Percentiles rank a stretch among this genome's conserved stretches.
Conservation (phyloP, 306 rosid genomes). For the Rosa chinensis region DNA sequence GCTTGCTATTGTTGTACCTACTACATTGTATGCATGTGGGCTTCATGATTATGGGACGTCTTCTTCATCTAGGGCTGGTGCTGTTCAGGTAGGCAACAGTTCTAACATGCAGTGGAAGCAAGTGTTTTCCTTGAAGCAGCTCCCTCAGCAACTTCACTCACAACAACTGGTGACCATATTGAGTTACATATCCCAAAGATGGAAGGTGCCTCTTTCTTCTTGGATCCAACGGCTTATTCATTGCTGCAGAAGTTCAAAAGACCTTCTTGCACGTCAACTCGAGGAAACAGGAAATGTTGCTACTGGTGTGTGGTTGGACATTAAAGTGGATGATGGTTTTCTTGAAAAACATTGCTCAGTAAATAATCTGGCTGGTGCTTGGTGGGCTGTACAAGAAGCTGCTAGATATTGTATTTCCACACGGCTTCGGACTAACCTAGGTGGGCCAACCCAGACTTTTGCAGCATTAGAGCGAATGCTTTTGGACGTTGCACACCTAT, state of each 20-base stretch:
- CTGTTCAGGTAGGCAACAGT: slow-evolving; percentile 40
- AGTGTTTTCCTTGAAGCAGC: slow-evolving; percentile 81
- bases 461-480: slow-evolving; percentile 96
- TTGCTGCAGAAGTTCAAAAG: slow-evolving; percentile 71
- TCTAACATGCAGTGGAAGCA: slow-evolving; percentile 89
- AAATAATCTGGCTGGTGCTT: slow-evolving; percentile 85
- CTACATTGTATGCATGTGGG: slow-evolving; percentile 75
- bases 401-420: slow-evolving; percentile 84
- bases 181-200: slow-evolving; percentile 91
- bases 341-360: slow-evolving; percentile 71
- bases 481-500: slow-evolving; percentile 77
- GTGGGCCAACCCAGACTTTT: slow-evolving; percentile 98
- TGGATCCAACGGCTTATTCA: slow-evolving; percentile 93
- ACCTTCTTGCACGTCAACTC: slow-evolving; percentile 47
- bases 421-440: slow-evolving; percentile 91
- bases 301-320: slow-evolving; percentile 61
- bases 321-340: slow-evolving; percentile 70
- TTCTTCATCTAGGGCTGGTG: slow-evolving; percentile 46
- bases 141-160: slow-evolving; percentile 73
- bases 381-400: slow-evolving; percentile 97
- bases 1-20: slow-evolving; percentile 72
- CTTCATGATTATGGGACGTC: slow-evolving; percentile 53
- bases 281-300: slow-evolving; percentile 69
- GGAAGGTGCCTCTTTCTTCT: slow-evolving; percentile 93
- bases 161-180: slow-evolving; percentile 88